phyloP scores from a whole-genome alignment of 768 basidiomycete genomes.

The Tephrocybe sp. region DNA sequence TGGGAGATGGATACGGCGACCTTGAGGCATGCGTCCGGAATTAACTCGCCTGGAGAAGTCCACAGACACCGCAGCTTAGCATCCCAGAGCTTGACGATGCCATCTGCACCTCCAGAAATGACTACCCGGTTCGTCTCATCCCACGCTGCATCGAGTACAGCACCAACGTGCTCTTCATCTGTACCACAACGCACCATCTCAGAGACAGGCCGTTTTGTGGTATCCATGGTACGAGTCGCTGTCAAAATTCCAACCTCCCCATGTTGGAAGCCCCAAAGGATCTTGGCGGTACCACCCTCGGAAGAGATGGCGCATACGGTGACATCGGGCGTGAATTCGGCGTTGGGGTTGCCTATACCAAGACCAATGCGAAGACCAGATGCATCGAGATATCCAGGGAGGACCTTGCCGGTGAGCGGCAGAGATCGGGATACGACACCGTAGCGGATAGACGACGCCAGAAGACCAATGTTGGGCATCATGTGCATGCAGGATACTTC shows the following conservation, averaged over 20 bases:
- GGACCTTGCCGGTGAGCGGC: constrained; percentile 65
- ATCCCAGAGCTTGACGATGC: constrained; percentile 74
- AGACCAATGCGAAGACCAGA: constrained; percentile 54
- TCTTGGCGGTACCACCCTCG: constrained; percentile 61
- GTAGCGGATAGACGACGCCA: constrained; percentile 62
- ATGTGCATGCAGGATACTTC: constrained; percentile 57
- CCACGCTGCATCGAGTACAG: constrained; percentile 56
- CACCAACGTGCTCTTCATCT: constrained; percentile 62
- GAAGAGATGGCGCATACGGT: constrained; percentile 57
- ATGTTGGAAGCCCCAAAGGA: constrained; percentile 71
- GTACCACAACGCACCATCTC: constrained; percentile 46
- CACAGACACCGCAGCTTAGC: constrained; percentile 57
- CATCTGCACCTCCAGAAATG: constrained; percentile 59
- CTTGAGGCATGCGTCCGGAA: constrained; percentile 50
- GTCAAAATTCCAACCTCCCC: constrained; percentile 66
- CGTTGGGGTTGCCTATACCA: constrained; percentile 72
- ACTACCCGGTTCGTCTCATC: constrained; percentile 35
- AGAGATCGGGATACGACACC: constrained; percentile 73
- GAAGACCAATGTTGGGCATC: constrained; percentile 51
- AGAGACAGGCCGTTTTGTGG: constrained; percentile 38
- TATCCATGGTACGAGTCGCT: constrained; percentile 58
- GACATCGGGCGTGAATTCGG: constrained; percentile 69
- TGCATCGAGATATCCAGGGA: constrained; percentile 69
- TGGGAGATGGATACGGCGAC: constrained; percentile 42
- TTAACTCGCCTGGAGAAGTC: constrained; percentile 47